These are phyloP conservation scores for Ceratocystiopsis sp. DNA, from an alignment of 2,329 filamentous ascomycete genomes.

Conservation along the genomic window DNA sequence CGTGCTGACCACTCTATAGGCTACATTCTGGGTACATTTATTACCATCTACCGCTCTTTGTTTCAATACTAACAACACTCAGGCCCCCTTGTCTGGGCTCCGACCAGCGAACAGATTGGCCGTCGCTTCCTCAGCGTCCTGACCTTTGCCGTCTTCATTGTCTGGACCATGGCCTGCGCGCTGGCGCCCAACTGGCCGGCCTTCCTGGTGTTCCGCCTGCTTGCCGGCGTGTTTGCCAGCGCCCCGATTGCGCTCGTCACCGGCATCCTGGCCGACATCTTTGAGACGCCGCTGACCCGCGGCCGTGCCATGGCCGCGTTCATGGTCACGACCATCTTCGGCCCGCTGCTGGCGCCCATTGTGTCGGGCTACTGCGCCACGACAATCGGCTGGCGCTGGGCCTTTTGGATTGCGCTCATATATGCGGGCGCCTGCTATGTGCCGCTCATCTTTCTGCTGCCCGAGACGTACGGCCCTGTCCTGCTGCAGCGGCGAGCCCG, in stretches of 20 bases:
- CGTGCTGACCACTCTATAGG: background rate
- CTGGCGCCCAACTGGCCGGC: constrained; percentile 33
- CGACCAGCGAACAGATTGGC: constrained; percentile 48
- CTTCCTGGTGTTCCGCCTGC: constrained; percentile 36
- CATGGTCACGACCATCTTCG: constrained; percentile 41
- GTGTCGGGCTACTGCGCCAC: constrained; percentile 43
- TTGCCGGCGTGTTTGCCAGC: constrained; percentile 33
- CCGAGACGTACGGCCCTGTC: constrained; percentile 45
- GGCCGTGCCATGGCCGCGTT: constrained; percentile 46
- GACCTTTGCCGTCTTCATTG: constrained; percentile 29
- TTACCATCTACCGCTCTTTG: no score
- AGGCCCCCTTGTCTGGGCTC: constrained; percentile 41
- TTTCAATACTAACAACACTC: no score
- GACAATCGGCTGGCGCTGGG: constrained; percentile 49
- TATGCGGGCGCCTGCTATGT: constrained; percentile 45
- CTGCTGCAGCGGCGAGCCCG: constrained; percentile 39
- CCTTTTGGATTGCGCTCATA: constrained; percentile 54
- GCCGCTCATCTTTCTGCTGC: constrained; percentile 39
- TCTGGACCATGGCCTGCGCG: constrained; percentile 39
- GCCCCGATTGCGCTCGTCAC: constrained; percentile 44
- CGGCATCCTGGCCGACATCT: constrained; percentile 51
- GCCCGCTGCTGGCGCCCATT: constrained; percentile 49
- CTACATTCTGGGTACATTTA: constrained; percentile 12
- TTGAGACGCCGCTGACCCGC: constrained; percentile 33
- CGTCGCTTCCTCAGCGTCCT: constrained; percentile 28